Conservation (phyloP, 179 eudicot species). For the Amaranthus tricolor region DNA sequence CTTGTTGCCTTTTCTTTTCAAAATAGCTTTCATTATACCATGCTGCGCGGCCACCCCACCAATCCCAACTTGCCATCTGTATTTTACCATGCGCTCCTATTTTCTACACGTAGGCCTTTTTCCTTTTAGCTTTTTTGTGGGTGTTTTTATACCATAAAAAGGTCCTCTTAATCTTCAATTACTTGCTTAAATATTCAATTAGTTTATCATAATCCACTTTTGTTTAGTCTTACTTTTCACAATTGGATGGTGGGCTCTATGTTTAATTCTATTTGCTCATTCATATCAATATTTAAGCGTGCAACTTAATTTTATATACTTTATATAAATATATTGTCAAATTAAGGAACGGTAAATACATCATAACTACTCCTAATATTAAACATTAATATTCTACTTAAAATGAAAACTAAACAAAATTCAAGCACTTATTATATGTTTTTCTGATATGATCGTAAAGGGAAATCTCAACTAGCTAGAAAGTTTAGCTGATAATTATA, state of each 20-base stretch:
- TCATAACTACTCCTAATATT: no score
- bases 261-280: not conserved
- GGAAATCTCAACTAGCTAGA: no score
- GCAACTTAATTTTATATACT: no score
- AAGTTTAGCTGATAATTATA: no score
- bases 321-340: no score
- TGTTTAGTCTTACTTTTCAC: slow-evolving; percentile 27
- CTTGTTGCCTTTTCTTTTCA: slow-evolving; percentile 12
- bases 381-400: no score
- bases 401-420: no score
- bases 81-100: slow-evolving; percentile 15
- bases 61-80: slow-evolving; percentile 35
- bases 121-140: slow-evolving; percentile 5
- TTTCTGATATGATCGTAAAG: no score
- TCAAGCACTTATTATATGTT: no score
- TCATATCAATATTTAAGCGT: not conserved
- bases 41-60: slow-evolving; percentile 35
- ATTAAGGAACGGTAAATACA: no score
- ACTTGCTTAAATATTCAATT: slow-evolving; percentile 12
- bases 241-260: slow-evolving; percentile 12
- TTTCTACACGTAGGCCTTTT: slow-evolving; percentile 29
- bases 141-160: not conserved
- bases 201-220: slow-evolving; percentile 29
- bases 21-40: slow-evolving; percentile 40
- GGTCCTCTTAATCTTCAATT: not conserved